Conservation (phyloP, 148 eudicot genomes). For the Heliamphora exappendiculata region DNA sequence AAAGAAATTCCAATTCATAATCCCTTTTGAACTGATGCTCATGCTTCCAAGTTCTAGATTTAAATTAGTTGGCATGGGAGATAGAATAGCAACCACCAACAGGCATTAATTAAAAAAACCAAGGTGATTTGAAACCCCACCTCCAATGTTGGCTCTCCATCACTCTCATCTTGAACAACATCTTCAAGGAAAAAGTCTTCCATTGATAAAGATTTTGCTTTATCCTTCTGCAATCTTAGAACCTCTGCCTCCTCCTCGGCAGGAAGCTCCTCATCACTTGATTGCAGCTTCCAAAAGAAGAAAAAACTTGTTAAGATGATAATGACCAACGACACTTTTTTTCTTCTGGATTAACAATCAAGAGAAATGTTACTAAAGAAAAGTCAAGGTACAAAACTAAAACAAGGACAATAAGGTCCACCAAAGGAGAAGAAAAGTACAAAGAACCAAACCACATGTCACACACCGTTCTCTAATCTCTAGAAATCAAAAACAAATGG, state of each 20-base stretch:
- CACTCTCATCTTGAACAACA: slow-evolving; percentile 47
- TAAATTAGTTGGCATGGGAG: not conserved
- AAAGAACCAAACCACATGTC: not conserved
- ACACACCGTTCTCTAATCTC: not conserved
- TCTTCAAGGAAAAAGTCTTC: slow-evolving; percentile 67
- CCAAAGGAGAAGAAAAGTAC: not conserved
- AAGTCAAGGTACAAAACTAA: not conserved
- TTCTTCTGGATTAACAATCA: not conserved
- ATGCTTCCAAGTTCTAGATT: not conserved
- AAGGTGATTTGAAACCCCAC: slow-evolving; percentile 24
- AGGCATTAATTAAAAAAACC: not conserved
- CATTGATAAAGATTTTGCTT: slow-evolving; percentile 37
- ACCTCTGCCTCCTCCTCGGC: slow-evolving; percentile 76
- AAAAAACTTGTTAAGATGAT: not conserved
- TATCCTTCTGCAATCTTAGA: slow-evolving; percentile 48
- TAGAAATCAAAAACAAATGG: not conserved
- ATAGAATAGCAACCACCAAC: not conserved
- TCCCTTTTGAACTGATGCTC: not conserved
- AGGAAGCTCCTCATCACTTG: slow-evolving; percentile 60
- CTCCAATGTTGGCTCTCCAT: slow-evolving; percentile 75
- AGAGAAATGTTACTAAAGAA: not conserved
- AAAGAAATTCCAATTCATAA: not conserved
- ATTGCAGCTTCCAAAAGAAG: slow-evolving; percentile 33
- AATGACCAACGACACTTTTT: not conserved
- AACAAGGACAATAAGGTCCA: not conserved